These are phyloP conservation scores for Endothia cerciana DNA, from an alignment of 2,329 filamentous ascomycete species.

Conservation along the genomic window DNA sequence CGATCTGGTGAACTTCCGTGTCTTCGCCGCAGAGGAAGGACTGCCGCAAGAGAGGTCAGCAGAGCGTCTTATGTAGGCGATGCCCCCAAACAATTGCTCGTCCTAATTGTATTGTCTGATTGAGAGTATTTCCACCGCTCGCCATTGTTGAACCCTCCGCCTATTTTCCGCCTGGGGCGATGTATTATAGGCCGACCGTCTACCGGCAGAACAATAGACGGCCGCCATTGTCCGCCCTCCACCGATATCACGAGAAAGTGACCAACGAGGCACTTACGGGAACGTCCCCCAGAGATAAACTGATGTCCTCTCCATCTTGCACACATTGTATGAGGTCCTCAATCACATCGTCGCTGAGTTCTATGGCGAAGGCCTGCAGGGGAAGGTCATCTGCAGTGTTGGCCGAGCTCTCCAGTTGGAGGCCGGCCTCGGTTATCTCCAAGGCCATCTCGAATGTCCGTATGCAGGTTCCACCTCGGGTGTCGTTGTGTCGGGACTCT, in stretches of 20 bases:
- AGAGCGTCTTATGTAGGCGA: neutral
- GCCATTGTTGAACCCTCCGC: no score
- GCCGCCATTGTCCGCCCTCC: neutral
- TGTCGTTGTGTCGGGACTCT: slow-evolving; percentile 19
- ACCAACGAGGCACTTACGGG: slow-evolving; percentile 57
- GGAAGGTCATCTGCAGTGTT: slow-evolving; percentile 49
- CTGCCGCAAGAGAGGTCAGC: slow-evolving; percentile 40
- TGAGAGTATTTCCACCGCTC: neutral
- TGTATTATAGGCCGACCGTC: neutral
- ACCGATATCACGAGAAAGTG: neutral
- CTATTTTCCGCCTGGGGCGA: neutral
- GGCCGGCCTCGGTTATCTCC: slow-evolving; percentile 60
- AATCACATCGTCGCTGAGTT: slow-evolving; percentile 60
- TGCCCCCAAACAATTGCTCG: neutral
- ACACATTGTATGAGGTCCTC: slow-evolving; percentile 66
- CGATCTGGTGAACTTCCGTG: slow-evolving; percentile 35
- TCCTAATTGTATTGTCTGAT: slow-evolving; percentile 12
- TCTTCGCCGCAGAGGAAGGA: slow-evolving; percentile 58
- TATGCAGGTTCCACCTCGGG: slow-evolving; percentile 26
- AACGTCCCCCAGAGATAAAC: slow-evolving; percentile 59
- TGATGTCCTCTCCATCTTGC: slow-evolving; percentile 58
- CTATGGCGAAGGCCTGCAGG: slow-evolving; percentile 61
- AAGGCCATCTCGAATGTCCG: slow-evolving; percentile 44
- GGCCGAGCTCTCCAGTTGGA: slow-evolving; percentile 58
- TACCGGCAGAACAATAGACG: slow-evolving; percentile 17